Base-by-base conservation (phyloP, 176 grass and related monocot species). In the Avena eriantha region DNA sequence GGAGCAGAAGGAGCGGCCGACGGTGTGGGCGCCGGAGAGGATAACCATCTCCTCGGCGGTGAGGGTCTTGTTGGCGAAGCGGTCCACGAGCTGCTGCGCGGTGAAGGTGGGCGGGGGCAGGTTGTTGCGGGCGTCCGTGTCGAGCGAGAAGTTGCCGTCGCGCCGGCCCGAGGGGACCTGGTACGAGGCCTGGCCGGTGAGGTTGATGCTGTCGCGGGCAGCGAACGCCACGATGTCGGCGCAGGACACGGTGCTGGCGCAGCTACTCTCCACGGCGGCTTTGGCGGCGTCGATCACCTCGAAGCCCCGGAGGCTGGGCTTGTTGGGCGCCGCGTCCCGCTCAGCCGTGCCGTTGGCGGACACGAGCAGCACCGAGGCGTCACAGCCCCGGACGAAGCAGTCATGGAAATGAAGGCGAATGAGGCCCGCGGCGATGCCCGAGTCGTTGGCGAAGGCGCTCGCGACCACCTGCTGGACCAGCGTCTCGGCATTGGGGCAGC, bases 171-270 rank as follows among this genome's bases (percentile, higher is more conserved):
- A 49, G n/a, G 80, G 83, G 17, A 95, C 93, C 80, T 89, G 84
- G 85, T 90, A 90, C 19, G 77, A 5, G 15, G 84, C 35, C 64
- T 14, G 87, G 5, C 88, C 91, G 6, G 91, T 90, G 77, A 90
- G 70, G 85, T 87, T 76, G 85, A 90, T 68, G 85, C 91, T 90
- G 81, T 93, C 91, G 26, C 88, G 91, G 71, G 88, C 91, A 8
- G 91, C 91, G 77, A 93, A 93, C 0, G 94, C 87, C 12, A 93
- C 6, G 87, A 93, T 83, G 82, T 95, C 91, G 10, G 94, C 91
- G 81, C 89, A 95, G 21, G 94, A 95, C 3, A 95, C 94, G 0
- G 91, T 93, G 24, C n/a, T 3, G 24, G 85, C 19, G 77, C 88
- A 93, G 80, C 81, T 78, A 63, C 69, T 47, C 88, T 90, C 88